phyloP scores from a whole-genome alignment of 371 early-diverging fungal species.

The Batkoa obscura region DNA sequence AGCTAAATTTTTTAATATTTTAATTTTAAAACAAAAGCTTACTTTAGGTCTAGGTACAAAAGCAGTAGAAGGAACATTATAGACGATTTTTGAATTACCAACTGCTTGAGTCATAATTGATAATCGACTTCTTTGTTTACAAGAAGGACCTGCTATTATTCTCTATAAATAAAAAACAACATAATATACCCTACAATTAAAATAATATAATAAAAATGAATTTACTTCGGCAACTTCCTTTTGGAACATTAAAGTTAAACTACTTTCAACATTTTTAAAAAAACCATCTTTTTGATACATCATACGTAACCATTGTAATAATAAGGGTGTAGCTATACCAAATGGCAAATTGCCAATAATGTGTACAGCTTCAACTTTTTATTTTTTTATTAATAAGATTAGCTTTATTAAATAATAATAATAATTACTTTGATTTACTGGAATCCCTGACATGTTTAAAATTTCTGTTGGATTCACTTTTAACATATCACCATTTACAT shows the following conservation, averaged over 20 bases:
- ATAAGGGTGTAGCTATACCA: slow-evolving; percentile 47
- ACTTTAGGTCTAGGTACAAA: slow-evolving; percentile 57
- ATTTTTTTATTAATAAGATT: background rate
- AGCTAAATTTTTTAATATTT: background rate
- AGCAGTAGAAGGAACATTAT: slow-evolving; percentile 32
- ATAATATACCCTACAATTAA: background rate
- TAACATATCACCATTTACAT: slow-evolving; percentile 51
- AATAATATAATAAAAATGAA: background rate
- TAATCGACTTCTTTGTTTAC: slow-evolving; percentile 37
- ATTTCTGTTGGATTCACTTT: slow-evolving; percentile 27
- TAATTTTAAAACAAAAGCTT: background rate
- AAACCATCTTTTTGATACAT: slow-evolving; percentile 30
- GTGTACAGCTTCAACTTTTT: slow-evolving; percentile 14
- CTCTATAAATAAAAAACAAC: slow-evolving; percentile 17
- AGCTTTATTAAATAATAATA: too few species aligned
- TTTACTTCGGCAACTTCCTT: slow-evolving; percentile 55
- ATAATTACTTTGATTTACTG: background rate
- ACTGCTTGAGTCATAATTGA: slow-evolving; percentile 55
- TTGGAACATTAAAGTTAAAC: slow-evolving; percentile 76
- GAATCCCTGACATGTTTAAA: slow-evolving; percentile 5
- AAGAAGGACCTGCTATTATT: slow-evolving; percentile 30
- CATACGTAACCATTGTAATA: slow-evolving; percentile 53
- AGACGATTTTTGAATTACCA: slow-evolving; percentile 39
- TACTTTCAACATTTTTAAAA: slow-evolving; percentile 26
- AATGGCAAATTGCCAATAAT: slow-evolving; percentile 70